Conservation (phyloP, 139 green algal species). For the Closterium sp. region DNA sequence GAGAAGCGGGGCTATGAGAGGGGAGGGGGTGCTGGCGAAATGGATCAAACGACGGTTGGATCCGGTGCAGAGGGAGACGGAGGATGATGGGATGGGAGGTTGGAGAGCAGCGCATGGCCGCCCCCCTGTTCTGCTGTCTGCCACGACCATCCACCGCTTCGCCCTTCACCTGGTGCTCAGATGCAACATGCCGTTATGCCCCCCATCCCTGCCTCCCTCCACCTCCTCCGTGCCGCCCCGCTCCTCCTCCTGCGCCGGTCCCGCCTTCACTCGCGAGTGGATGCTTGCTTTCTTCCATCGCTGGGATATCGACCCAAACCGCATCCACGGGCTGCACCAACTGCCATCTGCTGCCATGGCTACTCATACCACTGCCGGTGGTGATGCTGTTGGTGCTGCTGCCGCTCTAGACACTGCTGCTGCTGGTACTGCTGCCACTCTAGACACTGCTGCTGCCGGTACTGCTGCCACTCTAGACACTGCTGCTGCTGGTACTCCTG, state of each 20-base stretch:
- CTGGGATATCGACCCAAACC: neutral
- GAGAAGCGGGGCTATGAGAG: neutral
- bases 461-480: neutral
- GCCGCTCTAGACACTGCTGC: no score
- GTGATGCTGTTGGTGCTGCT: no score
- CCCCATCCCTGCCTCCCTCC: neutral
- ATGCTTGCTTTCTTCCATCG: neutral
- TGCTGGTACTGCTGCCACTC: no score
- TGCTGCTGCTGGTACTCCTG: no score
- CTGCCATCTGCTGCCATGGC: neutral
- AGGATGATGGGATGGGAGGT: no score
- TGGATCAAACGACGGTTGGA: neutral
- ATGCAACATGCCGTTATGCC: neutral
- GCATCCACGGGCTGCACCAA: neutral
- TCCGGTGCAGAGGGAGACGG: neutral
- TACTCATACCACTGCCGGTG: neutral
- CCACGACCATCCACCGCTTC: neutral
- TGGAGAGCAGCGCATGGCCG: neutral
- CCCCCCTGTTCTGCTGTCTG: neutral
- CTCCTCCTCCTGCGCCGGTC: neutral
- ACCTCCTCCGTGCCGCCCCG: neutral
- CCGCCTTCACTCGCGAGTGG: neutral
- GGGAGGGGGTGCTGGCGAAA: neutral
- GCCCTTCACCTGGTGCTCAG: neutral
- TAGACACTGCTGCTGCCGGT: neutral